Evolutionary conservation across 306 rosid species (phyloP).

Genomic region (Quercus rubra): DNA sequence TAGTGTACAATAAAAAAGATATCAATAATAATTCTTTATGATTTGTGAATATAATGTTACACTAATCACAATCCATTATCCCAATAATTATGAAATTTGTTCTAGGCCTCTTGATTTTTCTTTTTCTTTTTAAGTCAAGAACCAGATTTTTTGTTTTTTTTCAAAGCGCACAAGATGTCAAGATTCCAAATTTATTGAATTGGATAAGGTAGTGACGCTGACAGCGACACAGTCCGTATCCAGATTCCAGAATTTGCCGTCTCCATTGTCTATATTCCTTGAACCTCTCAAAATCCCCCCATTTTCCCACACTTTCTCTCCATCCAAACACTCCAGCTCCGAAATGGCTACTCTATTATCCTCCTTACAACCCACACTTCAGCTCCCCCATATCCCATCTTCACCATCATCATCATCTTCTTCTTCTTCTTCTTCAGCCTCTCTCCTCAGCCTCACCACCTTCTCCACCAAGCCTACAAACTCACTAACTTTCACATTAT

Average conservation of each 20-base stretch:
- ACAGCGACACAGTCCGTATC: not conserved
- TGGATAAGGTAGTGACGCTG: not conserved
- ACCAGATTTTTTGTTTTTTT: no score
- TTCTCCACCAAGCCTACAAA: slow-evolving; percentile 19
- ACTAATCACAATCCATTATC: accelerated
- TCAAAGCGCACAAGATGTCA: no score
- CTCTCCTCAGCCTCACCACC: slow-evolving; percentile 15
- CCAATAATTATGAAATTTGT: no score
- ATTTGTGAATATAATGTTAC: no score
- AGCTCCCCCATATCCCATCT: not conserved
- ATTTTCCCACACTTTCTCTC: not conserved
- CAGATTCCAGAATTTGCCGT: not conserved
- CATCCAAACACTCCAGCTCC: not conserved
- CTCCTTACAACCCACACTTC: slow-evolving; percentile 33
- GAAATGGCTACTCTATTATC: slow-evolving; percentile 36
- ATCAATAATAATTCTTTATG: accelerated
- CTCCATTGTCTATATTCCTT: not conserved
- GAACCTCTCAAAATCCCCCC: not conserved
- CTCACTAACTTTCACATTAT: slow-evolving; percentile 2
- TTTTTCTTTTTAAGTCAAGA: no score
- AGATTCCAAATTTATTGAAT: no score
- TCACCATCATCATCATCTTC: slow-evolving; percentile 15
- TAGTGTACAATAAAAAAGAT: no score
- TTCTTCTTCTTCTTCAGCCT: slow-evolving; percentile 17
- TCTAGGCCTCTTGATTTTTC: accelerated